Conservation (phyloP, 331 rosid species). For the Malus hybrid region DNA sequence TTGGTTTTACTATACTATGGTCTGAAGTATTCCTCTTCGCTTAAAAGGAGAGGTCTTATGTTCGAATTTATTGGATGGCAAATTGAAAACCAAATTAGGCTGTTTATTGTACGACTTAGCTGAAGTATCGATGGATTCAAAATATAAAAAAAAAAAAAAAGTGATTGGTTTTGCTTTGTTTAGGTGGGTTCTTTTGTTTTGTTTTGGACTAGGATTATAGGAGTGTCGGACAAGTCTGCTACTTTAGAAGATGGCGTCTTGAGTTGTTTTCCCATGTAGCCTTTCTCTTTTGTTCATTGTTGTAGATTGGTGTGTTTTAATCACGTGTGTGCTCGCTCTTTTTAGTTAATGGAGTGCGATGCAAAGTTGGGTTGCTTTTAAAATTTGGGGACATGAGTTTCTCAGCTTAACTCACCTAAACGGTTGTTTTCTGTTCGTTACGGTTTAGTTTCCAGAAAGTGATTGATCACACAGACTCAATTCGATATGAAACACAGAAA, state of each 20-base stretch:
- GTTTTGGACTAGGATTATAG: background rate
- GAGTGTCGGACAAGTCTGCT: background rate
- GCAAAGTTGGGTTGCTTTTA: background rate
- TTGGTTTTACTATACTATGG: too few relatives aligned
- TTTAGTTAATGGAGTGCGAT: background rate
- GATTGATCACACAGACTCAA: too few relatives aligned
- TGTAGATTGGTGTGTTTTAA: background rate
- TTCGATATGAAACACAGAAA: too few relatives aligned
- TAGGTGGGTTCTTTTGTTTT: background rate
- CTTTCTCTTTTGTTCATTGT: background rate
- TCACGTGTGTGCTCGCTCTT: background rate
- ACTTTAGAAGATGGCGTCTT: background rate
- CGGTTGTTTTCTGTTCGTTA: constrained; percentile 3
- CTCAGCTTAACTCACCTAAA: background rate
- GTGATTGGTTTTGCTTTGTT: background rate
- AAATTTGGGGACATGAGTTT: background rate
- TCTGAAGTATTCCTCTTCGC: too few relatives aligned
- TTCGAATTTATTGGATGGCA: too few relatives aligned
- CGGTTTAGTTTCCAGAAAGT: background rate
- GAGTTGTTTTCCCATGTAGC: background rate
- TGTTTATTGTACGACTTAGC: too few relatives aligned
- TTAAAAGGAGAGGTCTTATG: too few relatives aligned
- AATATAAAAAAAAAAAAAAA: too few relatives aligned
- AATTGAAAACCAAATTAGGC: too few relatives aligned
- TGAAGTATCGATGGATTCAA: too few relatives aligned